Evolutionary conservation across 2,329 filamentous ascomycete genomes (phyloP).

Genomic region (Venturia pyrina): DNA sequence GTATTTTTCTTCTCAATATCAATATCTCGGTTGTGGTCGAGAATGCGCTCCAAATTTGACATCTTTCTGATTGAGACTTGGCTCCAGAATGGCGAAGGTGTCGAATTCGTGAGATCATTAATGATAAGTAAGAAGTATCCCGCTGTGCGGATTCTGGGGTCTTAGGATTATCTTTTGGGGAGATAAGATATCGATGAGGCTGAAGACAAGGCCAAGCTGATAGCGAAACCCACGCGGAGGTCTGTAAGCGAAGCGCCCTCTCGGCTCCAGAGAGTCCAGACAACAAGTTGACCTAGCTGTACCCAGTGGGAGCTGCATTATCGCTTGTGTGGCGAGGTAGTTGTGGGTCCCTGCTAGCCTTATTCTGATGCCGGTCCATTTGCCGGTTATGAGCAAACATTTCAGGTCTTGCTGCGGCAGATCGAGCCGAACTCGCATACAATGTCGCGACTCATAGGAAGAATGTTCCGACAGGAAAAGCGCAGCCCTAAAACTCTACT

Average conservation of each 20-base stretch:
- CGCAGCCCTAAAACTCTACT: not conserved
- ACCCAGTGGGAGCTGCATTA: not conserved
- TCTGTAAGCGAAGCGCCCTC: not conserved
- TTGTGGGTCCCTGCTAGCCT: not conserved
- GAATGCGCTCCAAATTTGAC: not conserved
- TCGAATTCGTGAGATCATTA: not conserved
- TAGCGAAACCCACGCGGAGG: not conserved
- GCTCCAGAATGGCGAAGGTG: no score
- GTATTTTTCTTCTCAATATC: not conserved
- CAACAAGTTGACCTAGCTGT: not conserved
- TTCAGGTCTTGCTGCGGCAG: not conserved
- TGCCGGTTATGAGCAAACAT: not conserved
- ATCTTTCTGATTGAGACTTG: not conserved
- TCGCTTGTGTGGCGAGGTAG: not conserved
- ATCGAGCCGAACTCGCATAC: not conserved
- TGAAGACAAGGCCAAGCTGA: not conserved
- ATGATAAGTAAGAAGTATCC: not conserved
- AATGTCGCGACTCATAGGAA: not conserved
- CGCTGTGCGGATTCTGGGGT: not conserved
- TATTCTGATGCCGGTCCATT: not conserved
- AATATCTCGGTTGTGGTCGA: not conserved
- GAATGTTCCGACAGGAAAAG: not conserved
- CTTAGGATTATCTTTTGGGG: not conserved
- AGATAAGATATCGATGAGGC: not conserved
- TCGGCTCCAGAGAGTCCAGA: not conserved